Conservation (phyloP, 164 flowering plant species). For the Tinospora cordifolia region DNA sequence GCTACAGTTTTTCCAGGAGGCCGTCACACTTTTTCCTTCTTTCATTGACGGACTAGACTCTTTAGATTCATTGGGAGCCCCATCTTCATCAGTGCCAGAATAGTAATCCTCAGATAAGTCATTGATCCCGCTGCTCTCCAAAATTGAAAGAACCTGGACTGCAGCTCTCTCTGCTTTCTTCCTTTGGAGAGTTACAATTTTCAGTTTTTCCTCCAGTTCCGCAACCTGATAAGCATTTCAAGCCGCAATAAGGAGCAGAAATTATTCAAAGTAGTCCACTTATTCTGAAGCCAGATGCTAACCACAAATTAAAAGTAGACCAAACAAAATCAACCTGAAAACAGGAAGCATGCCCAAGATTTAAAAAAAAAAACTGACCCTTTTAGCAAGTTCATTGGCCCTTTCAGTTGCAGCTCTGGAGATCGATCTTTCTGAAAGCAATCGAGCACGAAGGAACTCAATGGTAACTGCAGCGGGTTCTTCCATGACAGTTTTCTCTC, state of each 20-base stretch:
- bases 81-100: slow-evolving; percentile 57
- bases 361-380: slow-evolving; percentile 41
- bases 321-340: not conserved
- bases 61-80: slow-evolving; percentile 25
- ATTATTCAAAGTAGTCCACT: not conserved
- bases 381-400: slow-evolving; percentile 69
- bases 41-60: slow-evolving; percentile 19
- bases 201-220: slow-evolving; percentile 78
- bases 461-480: slow-evolving; percentile 56
- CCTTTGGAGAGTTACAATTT: slow-evolving; percentile 56
- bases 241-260: slow-evolving; percentile 1
- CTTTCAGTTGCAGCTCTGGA: slow-evolving; percentile 70
- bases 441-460: slow-evolving; percentile 77
- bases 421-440: slow-evolving; percentile 82
- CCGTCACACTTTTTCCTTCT: slow-evolving; percentile 28
- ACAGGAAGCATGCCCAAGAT: not conserved
- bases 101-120: slow-evolving; percentile 54
- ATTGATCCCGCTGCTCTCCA: slow-evolving; percentile 49
- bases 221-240: slow-evolving; percentile 38
- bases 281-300: too few species aligned
- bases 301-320: not conserved
- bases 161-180: slow-evolving; percentile 82
- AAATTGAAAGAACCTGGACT: slow-evolving; percentile 61
- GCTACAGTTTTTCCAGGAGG: slow-evolving; percentile 57
- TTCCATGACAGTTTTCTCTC: slow-evolving; percentile 32